Evolutionary conservation across 1,139 yeast species (phyloP), one percentile per base, ranked within the genome.

Genomic region (Candida anutae): DNA sequence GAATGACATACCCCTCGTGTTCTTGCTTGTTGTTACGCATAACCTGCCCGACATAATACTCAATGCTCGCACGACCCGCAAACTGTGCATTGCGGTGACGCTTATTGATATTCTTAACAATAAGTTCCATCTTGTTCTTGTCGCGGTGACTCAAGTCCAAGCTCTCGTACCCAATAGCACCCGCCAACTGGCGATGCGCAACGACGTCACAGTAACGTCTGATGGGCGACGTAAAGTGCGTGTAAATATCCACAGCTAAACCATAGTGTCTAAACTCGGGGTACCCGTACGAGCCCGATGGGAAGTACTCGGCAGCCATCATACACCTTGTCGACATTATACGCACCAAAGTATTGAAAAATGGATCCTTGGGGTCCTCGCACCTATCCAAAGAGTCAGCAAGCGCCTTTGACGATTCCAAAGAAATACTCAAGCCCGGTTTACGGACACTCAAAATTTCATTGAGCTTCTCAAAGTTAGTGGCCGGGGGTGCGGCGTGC

Each of bases 271-370:
- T 77, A 60, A 85, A 93, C 40, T 93, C 98, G n/a, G 94, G 77
- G 46, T 84, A 84, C 5, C 94, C 84, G 46, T 69, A 84, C 11
- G 82, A 75, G n/a, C 99, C 98, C 0, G 95, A 74, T 5, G 94
- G 78, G 63, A 93, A 93, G 52, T 93, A 93, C 48, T 90, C 97
- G 2, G 99, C 99, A 3, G 98, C 95, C 82, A 87, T 84, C 98
- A 93, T 93, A 59, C 98, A 90, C 48, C 99, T 73, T 0, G 99
- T 93, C 5, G 97, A 93, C 95, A 90, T 82, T 39, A 93, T 90
- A 57, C 99, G 79, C 6, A 90, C 70, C 45, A 93, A 67, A 0
- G 97, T 90, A 56, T 93, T 93, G 69, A 93, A 87, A 48, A 85
- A 93, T 5, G 88, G 81, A 51, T 90, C 98, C 1, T 71, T 49